Evolutionary conservation across 2,329 filamentous ascomycete genomes (phyloP), one percentile per base, ranked within the genome.

Genomic region (Penicillium corylophilum): DNA sequence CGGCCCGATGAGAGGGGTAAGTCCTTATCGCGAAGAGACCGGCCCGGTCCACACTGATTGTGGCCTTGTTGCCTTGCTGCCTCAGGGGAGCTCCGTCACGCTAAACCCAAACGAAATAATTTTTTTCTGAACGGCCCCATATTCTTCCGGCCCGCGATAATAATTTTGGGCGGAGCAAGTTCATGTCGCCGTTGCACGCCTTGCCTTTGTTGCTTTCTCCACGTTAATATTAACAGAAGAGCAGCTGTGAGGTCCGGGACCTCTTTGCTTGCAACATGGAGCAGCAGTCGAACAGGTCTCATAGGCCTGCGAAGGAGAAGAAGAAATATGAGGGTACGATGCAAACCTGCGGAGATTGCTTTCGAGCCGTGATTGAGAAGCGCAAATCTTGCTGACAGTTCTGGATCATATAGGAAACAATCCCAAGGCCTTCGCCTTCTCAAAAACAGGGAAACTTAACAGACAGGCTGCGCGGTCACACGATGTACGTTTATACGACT

Each of bases 231-330:
- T 55, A 57, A 26, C 43, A 51, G 53, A 53, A 54, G 50, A 57
- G 49, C 47, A 55, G 50, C 51, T 55, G 50, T 51, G 61, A 67
- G 67, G 62, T 64, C 57, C 26, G 48, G 31, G 56, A 61, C 64
- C 67, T 69, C 60, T 47, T 45, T 56, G 46, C 55, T 49, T 52
- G 44, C 53, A 80, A 58, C 63, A 92, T 91, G 88, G 88, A 92
- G 70, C 82, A 90, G 56, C 92, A 96, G 77, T 73, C 81, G 40
- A 91, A 97, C 68, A 86, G 90, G 74, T 83, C 90, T 65, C 93
- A 97, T 79, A 82, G 92, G 66, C 86, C 89, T 67, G 78, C 86
- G 26, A 96, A 96, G 75, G 89, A 94, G 75, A 95, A 95, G 80
- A 95, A 95, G 79, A 83, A 87, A 72, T 80, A 71, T 43, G 68